A percentile compares a stretch with the other conserved stretches of the same genome.
Conservation (phyloP, 495 filamentous ascomycete species). For the Penicillium riverlandense region DNA sequence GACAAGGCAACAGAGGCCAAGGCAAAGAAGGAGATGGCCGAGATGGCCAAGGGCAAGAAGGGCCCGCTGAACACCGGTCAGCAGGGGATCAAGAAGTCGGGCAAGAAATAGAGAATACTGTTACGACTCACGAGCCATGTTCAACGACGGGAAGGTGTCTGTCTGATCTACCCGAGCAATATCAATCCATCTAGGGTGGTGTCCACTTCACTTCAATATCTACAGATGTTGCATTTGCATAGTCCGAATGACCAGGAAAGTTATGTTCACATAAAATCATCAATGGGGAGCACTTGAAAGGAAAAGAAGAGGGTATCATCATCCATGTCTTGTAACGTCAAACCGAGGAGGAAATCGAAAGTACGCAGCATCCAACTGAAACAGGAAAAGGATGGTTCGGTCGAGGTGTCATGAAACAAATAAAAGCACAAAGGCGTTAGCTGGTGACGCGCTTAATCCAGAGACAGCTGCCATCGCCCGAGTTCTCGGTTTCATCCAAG, state of each 20-base stretch:
- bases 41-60: constrained; percentile 53
- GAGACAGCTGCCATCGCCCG: constrained; percentile 62
- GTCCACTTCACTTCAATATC: constrained; percentile 1
- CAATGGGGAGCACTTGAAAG: neutral
- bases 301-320: constrained; percentile 1
- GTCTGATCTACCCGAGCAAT: constrained; percentile 33
- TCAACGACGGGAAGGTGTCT: neutral
- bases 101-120: constrained; percentile 61
- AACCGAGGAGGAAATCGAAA: no score
- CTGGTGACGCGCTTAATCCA: constrained; percentile 73
- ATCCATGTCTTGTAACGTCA: neutral
- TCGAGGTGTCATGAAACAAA: neutral
- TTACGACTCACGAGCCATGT: neutral
- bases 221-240: neutral
- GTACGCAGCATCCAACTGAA: neutral
- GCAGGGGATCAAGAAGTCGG: constrained; percentile 86
- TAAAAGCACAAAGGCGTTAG: constrained; percentile 11
- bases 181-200: constrained; percentile 9
- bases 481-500: constrained; percentile 61
- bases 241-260: no score
- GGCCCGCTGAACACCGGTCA: constrained; percentile 63
- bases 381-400: neutral
- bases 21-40: constrained; percentile 66
- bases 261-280: neutral
- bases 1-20: constrained; percentile 52